phyloP scores from a whole-genome alignment of 176 grass and related monocot genomes.

The Thinopyrum elongatum region DNA sequence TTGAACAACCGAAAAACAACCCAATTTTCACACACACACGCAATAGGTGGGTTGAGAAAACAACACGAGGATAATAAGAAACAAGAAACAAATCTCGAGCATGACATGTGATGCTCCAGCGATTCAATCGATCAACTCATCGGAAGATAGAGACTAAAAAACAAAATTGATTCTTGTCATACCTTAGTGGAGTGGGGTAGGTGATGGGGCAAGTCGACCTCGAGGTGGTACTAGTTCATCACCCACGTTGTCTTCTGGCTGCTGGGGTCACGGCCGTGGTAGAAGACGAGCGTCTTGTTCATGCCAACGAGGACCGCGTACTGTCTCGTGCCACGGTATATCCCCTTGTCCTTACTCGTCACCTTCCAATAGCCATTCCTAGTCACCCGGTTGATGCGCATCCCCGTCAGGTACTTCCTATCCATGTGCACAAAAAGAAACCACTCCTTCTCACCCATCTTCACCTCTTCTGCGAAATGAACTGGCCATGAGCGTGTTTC shows the following conservation, averaged over 20 bases:
- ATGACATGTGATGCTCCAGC: neutral
- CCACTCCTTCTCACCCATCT: slow-evolving; percentile 33
- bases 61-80: too few relatives aligned
- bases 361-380: slow-evolving; percentile 15
- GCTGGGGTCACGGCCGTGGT: too few relatives aligned
- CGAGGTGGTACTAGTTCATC: slow-evolving; percentile 26
- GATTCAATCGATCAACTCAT: neutral
- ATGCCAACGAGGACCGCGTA: too few relatives aligned
- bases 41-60: too few relatives aligned
- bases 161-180: neutral
- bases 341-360: too few relatives aligned
- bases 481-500: too few relatives aligned
- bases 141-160: neutral
- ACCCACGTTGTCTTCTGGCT: too few relatives aligned
- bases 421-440: slow-evolving; percentile 82
- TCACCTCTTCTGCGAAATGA: slow-evolving; percentile 38
- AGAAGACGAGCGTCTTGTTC: too few relatives aligned
- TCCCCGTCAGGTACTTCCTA: slow-evolving; percentile 88
- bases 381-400: slow-evolving; percentile 78
- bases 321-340: too few relatives aligned
- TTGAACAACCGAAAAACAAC: too few relatives aligned
- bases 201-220: slow-evolving; percentile 44
- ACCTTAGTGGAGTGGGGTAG: slow-evolving; percentile 70
- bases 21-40: too few relatives aligned
- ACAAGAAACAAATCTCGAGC: too few relatives aligned